Evolutionary conservation across 2,329 filamentous ascomycete species (phyloP), one percentile per base, ranked within the genome.

Genomic region (Sclerotinia subarctica): DNA sequence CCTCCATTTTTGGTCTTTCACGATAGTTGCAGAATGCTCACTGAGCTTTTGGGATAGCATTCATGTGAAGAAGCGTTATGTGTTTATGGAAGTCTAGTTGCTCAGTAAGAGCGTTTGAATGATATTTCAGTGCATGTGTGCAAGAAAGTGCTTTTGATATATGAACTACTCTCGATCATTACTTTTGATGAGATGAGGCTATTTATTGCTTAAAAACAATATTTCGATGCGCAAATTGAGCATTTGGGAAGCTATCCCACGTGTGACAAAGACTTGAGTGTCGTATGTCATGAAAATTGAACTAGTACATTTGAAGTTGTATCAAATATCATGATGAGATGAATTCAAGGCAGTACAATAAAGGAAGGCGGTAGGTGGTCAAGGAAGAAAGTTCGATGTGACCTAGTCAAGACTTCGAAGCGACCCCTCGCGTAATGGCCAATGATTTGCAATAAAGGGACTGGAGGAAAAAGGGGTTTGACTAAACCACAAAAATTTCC

Each of bases 401-500:
- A 62, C 59, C 29, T 62, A 51, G 32, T 38, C 0, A 62, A 32
- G 51, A 54, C 13, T 46, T 38, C 29, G 21, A 47, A 24, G 15
- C 13, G 44, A 38, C 29, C 7, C n/a, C 3, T 38, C 29, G 59
- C 44, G n/a, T 38, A 62, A 38, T 35, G 46, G 21, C 59, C 59
- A 62, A 51, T 51, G 5, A 24, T 19, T 21, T 51, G 7, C 32
- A 38, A 62, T 38, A 8, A 38, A 51, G 17, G n/a, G 19, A 51
- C 5, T 51, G 46, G 51, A 51, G 32, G n/a, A 15, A 62, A 62
- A 62, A 51, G 59, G 59, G 46, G 59, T 19, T 62, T 38, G 46
- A 26, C 29, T 8, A 11, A 62, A 26, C 29, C 29, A 35, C n/a
- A 26, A 38, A 21, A 62, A 7, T 44, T 38, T 21, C 21, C 46